These are phyloP conservation scores for Psidium guajava DNA, from an alignment of 345 rosid species.

Conservation along the genomic window DNA sequence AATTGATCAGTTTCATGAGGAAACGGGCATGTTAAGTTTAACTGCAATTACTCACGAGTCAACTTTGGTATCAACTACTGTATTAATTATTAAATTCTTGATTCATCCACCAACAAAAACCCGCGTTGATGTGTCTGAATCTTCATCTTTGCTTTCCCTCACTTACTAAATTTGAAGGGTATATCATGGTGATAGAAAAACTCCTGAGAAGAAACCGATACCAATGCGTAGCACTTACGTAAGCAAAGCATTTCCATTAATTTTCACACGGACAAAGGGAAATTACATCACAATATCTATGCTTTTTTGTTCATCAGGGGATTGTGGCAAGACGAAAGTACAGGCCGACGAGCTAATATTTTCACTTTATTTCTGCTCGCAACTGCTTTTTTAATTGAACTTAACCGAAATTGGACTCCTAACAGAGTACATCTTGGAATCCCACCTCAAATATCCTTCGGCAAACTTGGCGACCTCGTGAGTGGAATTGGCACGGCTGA, in stretches of 20 bases:
- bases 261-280: background rate
- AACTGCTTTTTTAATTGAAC: background rate
- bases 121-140: too few species aligned
- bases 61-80: too few species aligned
- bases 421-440: background rate
- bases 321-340: too few species aligned
- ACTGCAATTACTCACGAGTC: too few species aligned
- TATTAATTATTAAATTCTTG: too few species aligned
- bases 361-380: too few species aligned
- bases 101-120: too few species aligned
- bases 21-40: too few species aligned
- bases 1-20: too few species aligned
- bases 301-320: too few species aligned
- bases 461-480: background rate
- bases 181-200: background rate
- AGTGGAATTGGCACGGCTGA: background rate
- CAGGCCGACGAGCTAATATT: too few species aligned
- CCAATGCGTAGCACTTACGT: background rate
- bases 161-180: background rate
- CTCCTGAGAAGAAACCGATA: background rate
- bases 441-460: background rate
- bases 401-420: constrained; percentile 1
- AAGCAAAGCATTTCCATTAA: background rate
- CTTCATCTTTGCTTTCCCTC: background rate
- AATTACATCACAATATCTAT: too few species aligned